Conservation (phyloP, 2,329 filamentous ascomycete species). For the Fusarium mundagurra region DNA sequence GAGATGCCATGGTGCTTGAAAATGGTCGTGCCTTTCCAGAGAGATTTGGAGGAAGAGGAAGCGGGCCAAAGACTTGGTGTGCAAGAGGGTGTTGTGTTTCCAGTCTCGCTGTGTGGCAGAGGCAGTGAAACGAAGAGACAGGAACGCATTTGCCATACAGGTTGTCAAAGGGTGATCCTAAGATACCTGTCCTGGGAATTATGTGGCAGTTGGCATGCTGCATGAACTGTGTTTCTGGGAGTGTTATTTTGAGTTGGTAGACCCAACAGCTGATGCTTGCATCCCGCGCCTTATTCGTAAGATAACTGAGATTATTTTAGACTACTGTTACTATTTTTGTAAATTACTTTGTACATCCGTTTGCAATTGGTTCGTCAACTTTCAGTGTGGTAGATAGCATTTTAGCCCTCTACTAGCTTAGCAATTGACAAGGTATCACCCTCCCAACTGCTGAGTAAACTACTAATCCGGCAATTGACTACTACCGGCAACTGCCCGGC, state of each 20-base stretch:
- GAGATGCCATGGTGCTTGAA: background rate
- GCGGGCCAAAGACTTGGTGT: background rate
- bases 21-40: background rate
- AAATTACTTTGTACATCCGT: too few species aligned
- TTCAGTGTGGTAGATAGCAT: too few species aligned
- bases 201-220: background rate
- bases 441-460: too few species aligned
- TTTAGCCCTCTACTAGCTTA: rapidly evolving
- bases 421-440: rapidly evolving
- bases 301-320: background rate
- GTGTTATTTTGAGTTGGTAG: background rate
- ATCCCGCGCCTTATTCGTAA: background rate
- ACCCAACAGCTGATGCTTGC: background rate
- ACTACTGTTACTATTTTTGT: too few species aligned
- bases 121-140: too few species aligned
- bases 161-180: too few species aligned
- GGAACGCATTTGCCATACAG: too few species aligned
- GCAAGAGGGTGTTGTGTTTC: background rate
- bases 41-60: too few species aligned
- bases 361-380: background rate
- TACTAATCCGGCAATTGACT: background rate
- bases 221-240: background rate
- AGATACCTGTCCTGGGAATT: too few species aligned
- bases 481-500: background rate
- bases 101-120: background rate